These are phyloP conservation scores for Ascosphaera apis DNA, from an alignment of 2,329 filamentous ascomycete species.

Conservation along the genomic window DNA sequence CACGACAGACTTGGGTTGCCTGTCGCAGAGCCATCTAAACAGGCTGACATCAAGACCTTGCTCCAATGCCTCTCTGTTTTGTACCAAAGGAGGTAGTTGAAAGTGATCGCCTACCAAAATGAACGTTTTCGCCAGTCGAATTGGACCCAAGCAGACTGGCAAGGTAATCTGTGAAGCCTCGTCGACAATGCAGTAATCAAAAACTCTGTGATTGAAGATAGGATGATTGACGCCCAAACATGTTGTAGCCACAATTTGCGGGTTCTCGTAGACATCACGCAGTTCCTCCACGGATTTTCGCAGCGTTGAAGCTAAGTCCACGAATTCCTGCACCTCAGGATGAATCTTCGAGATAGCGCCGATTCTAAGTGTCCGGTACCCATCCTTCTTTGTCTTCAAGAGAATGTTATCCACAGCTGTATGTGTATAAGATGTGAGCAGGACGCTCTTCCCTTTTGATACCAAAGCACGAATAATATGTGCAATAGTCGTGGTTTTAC, in stretches of 20 bases:
- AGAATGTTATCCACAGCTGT: constrained; percentile 97
- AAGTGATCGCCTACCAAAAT: constrained; percentile 93
- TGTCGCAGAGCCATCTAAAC: constrained; percentile 81
- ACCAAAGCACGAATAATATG: constrained; percentile 87
- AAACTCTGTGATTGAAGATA: constrained; percentile 67
- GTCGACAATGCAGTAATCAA: constrained; percentile 97
- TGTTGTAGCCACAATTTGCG: constrained; percentile 79
- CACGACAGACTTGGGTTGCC: constrained; percentile 67
- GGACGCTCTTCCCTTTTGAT: constrained; percentile 70
- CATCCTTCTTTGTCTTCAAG: constrained; percentile 63
- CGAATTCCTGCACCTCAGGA: constrained; percentile 67
- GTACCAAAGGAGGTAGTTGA: constrained; percentile 80
- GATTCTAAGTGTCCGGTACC: constrained; percentile 60
- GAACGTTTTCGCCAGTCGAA: constrained; percentile 78
- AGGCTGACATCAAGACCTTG: constrained; percentile 81
- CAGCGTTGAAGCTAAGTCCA: constrained; percentile 49
- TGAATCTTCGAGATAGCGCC: constrained; percentile 72
- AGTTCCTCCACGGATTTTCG: constrained; percentile 66
- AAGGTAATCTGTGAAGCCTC: constrained; percentile 95
- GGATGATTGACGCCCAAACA: constrained; percentile 80
- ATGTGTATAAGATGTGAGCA: constrained; percentile 89
- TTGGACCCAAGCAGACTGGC: constrained; percentile 80
- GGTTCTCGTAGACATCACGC: constrained; percentile 58
- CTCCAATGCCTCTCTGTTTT: constrained; percentile 65
- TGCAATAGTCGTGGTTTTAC: constrained; percentile 94